Evolutionary conservation across 805 yeast genomes (phyloP), one percentile per base, ranked within the genome.

Genomic region (Saccharomycopsis javanensis): DNA sequence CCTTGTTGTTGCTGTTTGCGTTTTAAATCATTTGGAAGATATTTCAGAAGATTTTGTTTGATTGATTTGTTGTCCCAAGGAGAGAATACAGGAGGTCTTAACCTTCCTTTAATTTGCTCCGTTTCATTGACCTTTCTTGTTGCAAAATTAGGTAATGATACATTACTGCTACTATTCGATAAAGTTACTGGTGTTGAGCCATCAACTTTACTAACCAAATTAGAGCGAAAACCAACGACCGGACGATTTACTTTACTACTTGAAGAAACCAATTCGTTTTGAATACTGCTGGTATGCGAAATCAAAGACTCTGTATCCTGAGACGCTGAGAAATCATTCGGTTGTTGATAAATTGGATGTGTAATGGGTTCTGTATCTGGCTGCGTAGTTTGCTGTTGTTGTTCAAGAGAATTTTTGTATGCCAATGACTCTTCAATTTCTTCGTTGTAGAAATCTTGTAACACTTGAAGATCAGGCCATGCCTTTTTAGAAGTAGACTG

Each of bases 391-490:
- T 23, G 15, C 5, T 37, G 45, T 37, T 37, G 45, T 20, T 42
- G 48, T 42, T 42, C 48, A 10, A 42, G 28, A 1, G 48, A 42
- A 42, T 42, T 42, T 20, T 28, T 42, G 28, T 42, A 42, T n/a
- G 51, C 48, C 25, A 55, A 34, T 64, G 66, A 23, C 66, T 38
- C 53, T 25, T 52, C 23, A 64, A 68, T 71, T 69, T 91, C 97
- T 62, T 85, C 86, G 34, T 73, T 75, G 1, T 89, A 83, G 69
- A 83, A 94, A 60, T 90, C 96, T 62, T 83, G 85, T 61, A 92
- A 72, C 0, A 88, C 81, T 31, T 73, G 66, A 16, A 88, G 73
- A 66, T 94, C 97, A 0, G 98, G 99, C 98, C 98, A 92, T 11
- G 53, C 34, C 20, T 52, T 58, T 8, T 64, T 66, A 4, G 56